phyloP scores from a whole-genome alignment of 257 asterid genomes.

The Salvia hispanica region DNA sequence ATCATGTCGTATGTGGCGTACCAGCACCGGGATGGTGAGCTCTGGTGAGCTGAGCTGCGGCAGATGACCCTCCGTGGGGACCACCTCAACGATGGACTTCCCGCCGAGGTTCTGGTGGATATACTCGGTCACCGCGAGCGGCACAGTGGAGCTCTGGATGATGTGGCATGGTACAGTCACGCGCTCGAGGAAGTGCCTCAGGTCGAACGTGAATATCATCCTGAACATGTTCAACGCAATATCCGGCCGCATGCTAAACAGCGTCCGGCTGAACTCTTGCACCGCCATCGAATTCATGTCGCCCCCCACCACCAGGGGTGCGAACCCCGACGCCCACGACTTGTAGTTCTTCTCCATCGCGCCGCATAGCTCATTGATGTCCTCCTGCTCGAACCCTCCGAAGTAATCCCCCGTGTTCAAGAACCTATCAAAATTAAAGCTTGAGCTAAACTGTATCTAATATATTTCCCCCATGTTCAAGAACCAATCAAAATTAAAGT shows the following conservation, averaged over 20 bases:
- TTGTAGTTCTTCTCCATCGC: conserved; percentile 66
- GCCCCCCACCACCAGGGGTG: conserved; percentile 71
- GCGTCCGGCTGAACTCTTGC: conserved; percentile 74
- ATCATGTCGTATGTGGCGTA: conserved; percentile 54
- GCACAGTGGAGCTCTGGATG: conserved; percentile 72
- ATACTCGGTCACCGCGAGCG: conserved; percentile 69
- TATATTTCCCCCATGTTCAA: too few relatives aligned
- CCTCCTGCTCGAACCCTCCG: conserved; percentile 49
- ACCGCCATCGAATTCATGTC: conserved; percentile 76
- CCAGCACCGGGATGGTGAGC: conserved; percentile 53
- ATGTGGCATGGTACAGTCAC: conserved; percentile 78
- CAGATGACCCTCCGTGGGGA: conserved; percentile 69
- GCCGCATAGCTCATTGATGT: conserved; percentile 35
- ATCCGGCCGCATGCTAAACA: conserved; percentile 81
- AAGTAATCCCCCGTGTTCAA: conserved; percentile 49
- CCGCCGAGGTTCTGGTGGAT: conserved; percentile 69
- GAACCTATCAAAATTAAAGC: conserved; percentile 30
- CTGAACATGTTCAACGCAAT: conserved; percentile 64
- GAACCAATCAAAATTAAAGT: too few relatives aligned
- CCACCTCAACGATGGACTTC: conserved; percentile 62
- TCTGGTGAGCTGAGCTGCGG: conserved; percentile 81
- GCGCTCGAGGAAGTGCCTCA: conserved; percentile 42
- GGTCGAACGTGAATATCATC: conserved; percentile 54
- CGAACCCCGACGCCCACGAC: conserved; percentile 69
- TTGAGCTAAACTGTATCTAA: too few relatives aligned